Conservation (phyloP, 331 rosid genomes). For the Erythrophleum ivorense region DNA sequence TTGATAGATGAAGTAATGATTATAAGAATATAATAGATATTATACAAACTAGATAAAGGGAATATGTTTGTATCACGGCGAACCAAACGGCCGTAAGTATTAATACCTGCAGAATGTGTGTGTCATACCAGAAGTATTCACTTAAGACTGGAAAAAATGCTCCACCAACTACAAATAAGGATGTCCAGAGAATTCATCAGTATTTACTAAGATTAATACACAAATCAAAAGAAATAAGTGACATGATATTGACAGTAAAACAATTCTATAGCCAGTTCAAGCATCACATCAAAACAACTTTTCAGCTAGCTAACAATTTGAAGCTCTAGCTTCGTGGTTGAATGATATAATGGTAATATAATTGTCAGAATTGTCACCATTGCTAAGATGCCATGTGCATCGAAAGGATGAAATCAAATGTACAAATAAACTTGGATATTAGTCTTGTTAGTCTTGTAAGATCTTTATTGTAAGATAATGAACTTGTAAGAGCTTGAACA, state of each 20-base stretch:
- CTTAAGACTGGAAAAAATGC: constrained; percentile 94
- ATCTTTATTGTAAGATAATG: constrained; percentile 8
- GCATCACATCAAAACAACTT: not conserved
- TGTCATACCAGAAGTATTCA: constrained; percentile 96
- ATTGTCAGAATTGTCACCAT: constrained; percentile 10
- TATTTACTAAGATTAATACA: not conserved
- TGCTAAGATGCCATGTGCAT: constrained; percentile 20
- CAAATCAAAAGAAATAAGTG: not conserved
- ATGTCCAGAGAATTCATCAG: constrained; percentile 11
- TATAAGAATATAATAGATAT: too few species aligned
- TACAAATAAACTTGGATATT: not conserved
- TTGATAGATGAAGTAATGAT: too few species aligned
- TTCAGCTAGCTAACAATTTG: constrained; percentile 7
- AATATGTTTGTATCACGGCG: too few species aligned
- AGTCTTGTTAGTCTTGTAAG: not conserved
- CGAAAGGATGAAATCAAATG: constrained; percentile 25
- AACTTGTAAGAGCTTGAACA: constrained; percentile 8
- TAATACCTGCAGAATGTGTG: constrained; percentile 90
- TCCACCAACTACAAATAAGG: constrained; percentile 76
- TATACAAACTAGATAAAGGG: too few species aligned
- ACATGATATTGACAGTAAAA: not conserved
- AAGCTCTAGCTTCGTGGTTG: constrained; percentile 11
- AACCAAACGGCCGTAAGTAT: not conserved
- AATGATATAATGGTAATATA: constrained; percentile 1
- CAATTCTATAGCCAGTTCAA: not conserved